Base-by-base conservation (phyloP, 257 asterid species). In the Cynanchum wilfordii region DNA sequence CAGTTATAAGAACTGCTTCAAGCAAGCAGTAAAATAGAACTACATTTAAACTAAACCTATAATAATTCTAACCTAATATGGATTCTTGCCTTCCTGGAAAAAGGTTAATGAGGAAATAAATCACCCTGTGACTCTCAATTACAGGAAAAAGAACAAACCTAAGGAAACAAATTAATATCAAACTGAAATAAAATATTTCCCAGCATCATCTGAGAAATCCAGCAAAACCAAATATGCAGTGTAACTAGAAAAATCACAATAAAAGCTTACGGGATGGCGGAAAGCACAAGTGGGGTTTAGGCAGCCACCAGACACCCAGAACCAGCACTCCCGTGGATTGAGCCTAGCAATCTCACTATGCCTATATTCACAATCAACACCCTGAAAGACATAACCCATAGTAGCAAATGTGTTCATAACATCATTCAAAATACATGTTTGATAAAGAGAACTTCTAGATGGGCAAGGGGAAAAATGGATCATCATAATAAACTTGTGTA, bases 241-340 rank as follows among this genome's bases (percentile, higher is more conserved):
- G 22, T 47, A 50, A 45, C 25, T 16, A 40, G 50, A 44, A 24
- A 38, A 16, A 73, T 19, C 3, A 20, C 7, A 36, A 38, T 13
- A 36, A 51, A 50, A 63, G 63, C 87, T 80, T 80, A 83, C 87
- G n/a, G 85, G 85, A 78, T 83, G 87, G n/a, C 83, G 83, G 66
- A 83, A 83, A 66, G 76, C 81, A 62, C 87, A 83, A 29, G 77
- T 47, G 17, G 81, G 85, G 47, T 83, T 83, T 11, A 80, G 75
- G 74, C 87, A 83, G 63, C 76, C 55, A 51, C 83, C 85, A 3
- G 78, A 63, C 24, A 76, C 64, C 85, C 83, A 83, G 73, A 73
- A 80, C 87, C 87, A 73, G 66, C 85, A 80, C 33, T 83, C 87
- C 71, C 87, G 80, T 25, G 85, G 87, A 76, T 83, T 78, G 74